Evolutionary conservation across 2,329 filamentous ascomycete species (phyloP).

Genomic region (Aureobasidium sp.): DNA sequence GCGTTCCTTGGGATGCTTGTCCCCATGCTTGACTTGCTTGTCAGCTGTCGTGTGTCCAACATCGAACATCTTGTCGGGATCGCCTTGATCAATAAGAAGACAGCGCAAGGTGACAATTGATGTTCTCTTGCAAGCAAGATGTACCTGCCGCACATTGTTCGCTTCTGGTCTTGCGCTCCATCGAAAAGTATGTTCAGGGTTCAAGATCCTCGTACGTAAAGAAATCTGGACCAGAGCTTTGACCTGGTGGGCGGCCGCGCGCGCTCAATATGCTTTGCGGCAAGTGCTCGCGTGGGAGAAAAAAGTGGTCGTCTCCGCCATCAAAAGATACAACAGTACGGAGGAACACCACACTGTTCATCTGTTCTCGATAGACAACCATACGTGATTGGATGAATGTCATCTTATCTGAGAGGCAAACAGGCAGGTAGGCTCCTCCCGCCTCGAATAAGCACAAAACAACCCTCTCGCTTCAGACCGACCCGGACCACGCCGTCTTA

Average conservation of each 20-base stretch:
- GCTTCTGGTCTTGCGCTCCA: not conserved
- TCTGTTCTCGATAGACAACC: not conserved
- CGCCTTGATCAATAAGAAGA: not conserved
- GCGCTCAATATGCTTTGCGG: slow-evolving; percentile 1
- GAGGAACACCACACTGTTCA: not conserved
- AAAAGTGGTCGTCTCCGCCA: not conserved
- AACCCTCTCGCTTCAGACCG: slow-evolving; percentile 3
- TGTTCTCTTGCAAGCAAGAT: not conserved
- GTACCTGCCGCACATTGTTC: not conserved
- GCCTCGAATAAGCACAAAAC: slow-evolving; percentile 10
- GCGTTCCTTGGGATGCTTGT: slow-evolving; percentile 8
- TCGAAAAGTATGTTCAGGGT: not conserved
- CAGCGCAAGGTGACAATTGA: not conserved
- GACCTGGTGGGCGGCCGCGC: slow-evolving; percentile 4
- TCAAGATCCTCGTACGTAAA: slow-evolving; percentile 3
- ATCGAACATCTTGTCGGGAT: not conserved
- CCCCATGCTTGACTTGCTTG: slow-evolving; percentile 2
- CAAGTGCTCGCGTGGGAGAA: not conserved
- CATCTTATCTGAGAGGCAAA: slow-evolving; percentile 4
- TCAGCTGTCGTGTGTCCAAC: not conserved
- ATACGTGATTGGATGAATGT: slow-evolving; percentile 3
- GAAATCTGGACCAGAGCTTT: not conserved
- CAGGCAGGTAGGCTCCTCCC: not conserved
- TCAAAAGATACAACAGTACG: not conserved
- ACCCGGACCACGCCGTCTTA: slow-evolving; percentile 12